phyloP scores from a whole-genome alignment of 305 asterid genomes.

The Ajuga reptans region DNA sequence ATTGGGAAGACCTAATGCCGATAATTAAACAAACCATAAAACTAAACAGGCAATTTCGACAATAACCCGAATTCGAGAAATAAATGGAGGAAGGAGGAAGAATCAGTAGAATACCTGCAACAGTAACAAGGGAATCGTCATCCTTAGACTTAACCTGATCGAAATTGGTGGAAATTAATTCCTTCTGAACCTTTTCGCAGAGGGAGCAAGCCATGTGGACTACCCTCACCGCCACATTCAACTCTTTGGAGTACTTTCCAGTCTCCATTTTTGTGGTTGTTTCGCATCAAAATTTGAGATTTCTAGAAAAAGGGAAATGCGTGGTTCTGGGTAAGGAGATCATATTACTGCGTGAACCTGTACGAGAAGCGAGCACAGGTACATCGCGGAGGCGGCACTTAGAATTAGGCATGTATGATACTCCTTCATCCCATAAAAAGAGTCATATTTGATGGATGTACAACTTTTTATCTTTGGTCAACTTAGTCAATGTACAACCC shows the following conservation, averaged over 20 bases:
- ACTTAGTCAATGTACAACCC: too few species aligned
- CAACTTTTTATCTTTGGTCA: too few species aligned
- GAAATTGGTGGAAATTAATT: constrained; percentile 28
- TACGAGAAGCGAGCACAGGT: constrained; percentile 16
- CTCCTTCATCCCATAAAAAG: too few species aligned
- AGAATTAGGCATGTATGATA: too few species aligned
- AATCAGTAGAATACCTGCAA: constrained; percentile 45
- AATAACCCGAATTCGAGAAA: constrained; percentile 3
- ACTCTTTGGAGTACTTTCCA: constrained; percentile 40
- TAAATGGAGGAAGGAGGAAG: background rate
- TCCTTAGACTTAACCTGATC: constrained; percentile 60
- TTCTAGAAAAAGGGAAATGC: background rate
- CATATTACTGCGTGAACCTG: constrained; percentile 19
- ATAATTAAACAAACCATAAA: background rate
- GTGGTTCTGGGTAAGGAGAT: too few species aligned
- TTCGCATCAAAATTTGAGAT: constrained; percentile 25
- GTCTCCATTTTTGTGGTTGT: constrained; percentile 34
- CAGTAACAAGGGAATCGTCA: constrained; percentile 69
- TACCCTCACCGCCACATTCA: constrained; percentile 62
- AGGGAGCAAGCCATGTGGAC: constrained; percentile 68
- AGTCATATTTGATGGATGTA: too few species aligned
- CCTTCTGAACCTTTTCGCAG: constrained; percentile 53
- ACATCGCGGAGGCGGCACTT: too few species aligned
- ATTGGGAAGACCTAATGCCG: background rate
- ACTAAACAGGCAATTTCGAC: background rate